Conservation (phyloP, 768 basidiomycete genomes). For the Suillus plorans region DNA sequence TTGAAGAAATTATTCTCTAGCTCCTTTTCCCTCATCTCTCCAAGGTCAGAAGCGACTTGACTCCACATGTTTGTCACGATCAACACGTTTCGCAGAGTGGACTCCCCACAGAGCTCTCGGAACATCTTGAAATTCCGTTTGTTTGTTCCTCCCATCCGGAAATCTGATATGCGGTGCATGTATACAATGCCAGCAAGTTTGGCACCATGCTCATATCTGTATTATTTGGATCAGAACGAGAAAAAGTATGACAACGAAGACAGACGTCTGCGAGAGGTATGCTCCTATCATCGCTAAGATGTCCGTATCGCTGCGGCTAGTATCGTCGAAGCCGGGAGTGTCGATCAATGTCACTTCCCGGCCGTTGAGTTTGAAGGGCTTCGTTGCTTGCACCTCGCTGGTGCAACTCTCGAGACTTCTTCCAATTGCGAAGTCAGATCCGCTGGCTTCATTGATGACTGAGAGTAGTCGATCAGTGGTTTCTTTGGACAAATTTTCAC, state of each 20-base stretch:
- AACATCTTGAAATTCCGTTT: slow-evolving; percentile 43
- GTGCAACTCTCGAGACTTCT: slow-evolving; percentile 44
- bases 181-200: slow-evolving; percentile 43
- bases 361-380: slow-evolving; percentile 44
- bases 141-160: slow-evolving; percentile 40
- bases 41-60: slow-evolving; percentile 27
- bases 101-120: slow-evolving; percentile 43
- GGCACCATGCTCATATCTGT: slow-evolving; percentile 8
- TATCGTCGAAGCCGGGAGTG: slow-evolving; percentile 63
- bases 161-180: slow-evolving; percentile 43
- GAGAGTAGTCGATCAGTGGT: slow-evolving; percentile 15
- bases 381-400: slow-evolving; percentile 34
- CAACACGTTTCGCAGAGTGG: slow-evolving; percentile 39
- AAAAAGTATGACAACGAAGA: background rate
- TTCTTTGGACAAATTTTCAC: background rate
- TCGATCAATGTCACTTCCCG: slow-evolving; percentile 48
- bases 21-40: slow-evolving; percentile 37
- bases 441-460: slow-evolving; percentile 50
- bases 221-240: background rate
- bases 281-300: slow-evolving; percentile 42
- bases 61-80: slow-evolving; percentile 50
- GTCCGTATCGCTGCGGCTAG: slow-evolving; percentile 44
- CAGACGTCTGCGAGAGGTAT: slow-evolving; percentile 14
- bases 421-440: slow-evolving; percentile 41
- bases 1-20: slow-evolving; percentile 42